Conservation (phyloP, 148 eudicot genomes). For the Fagopyrum esculentum region DNA sequence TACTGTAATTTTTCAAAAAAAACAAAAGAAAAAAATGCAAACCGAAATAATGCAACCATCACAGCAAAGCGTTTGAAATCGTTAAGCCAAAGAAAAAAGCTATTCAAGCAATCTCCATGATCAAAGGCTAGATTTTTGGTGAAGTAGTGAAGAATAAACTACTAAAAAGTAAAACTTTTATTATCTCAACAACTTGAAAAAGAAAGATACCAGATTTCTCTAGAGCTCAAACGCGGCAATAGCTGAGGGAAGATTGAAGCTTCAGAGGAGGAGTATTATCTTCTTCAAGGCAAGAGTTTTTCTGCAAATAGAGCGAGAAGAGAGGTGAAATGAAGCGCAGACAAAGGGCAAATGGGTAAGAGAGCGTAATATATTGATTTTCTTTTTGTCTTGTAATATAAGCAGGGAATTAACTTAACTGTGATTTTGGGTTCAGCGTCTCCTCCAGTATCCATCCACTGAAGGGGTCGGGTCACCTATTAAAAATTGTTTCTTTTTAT, state of each 20-base stretch:
- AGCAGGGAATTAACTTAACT: background rate
- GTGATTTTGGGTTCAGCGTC: background rate
- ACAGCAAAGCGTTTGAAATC: conserved; percentile 1
- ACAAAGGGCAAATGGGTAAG: background rate
- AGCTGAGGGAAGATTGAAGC: background rate
- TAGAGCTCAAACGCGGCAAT: background rate
- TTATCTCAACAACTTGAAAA: background rate
- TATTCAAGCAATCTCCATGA: conserved; percentile 4
- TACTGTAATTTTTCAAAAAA: background rate
- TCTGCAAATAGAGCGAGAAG: background rate
- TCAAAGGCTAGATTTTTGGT: conserved; percentile 7
- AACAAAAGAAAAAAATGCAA: background rate
- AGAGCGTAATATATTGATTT: background rate
- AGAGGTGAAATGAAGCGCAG: background rate
- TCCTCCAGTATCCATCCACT: background rate
- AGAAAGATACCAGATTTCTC: background rate
- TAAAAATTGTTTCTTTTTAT: background rate
- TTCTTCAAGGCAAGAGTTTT: background rate
- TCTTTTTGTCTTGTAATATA: background rate
- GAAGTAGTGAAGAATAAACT: background rate
- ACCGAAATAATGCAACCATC: background rate
- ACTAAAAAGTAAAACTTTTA: background rate
- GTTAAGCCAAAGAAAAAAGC: background rate
- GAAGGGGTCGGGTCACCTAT: background rate
- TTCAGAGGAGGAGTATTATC: background rate